Percentiles rank a stretch among this genome's conserved stretches.
Evolutionary conservation across 192 early-diverging fungal species (phyloP).

Genomic region (Backusella macrospora): DNA sequence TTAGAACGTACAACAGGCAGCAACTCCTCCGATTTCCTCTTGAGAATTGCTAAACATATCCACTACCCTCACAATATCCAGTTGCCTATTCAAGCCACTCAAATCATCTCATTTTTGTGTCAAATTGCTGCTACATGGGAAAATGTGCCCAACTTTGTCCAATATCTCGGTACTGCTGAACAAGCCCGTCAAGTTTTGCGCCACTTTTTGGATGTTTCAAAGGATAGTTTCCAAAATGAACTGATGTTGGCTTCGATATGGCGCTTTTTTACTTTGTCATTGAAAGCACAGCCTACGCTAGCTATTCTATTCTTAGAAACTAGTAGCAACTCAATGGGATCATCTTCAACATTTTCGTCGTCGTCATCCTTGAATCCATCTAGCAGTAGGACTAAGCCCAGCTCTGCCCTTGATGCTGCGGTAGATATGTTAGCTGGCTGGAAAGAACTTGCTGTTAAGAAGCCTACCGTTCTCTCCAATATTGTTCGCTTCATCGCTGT

Average conservation of each 20-base stretch:
- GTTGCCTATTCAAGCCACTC: conserved; percentile 42
- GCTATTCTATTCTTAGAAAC: conserved; percentile 40
- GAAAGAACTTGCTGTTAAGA: conserved; percentile 30
- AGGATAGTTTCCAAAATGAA: conserved; percentile 26
- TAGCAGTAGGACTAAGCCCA: not conserved
- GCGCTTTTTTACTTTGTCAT: conserved; percentile 48
- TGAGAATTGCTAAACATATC: conserved; percentile 40
- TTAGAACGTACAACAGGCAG: conserved; percentile 46
- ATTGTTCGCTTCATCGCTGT: conserved; percentile 48
- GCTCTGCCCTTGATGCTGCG: conserved; percentile 46
- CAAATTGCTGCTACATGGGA: conserved; percentile 38
- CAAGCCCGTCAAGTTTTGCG: conserved; percentile 44
- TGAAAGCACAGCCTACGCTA: conserved; percentile 50
- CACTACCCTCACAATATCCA: conserved; percentile 39
- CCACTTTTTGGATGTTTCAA: conserved; percentile 26
- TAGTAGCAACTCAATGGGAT: not conserved
- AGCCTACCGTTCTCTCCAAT: conserved; percentile 47
- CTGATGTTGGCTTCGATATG: conserved; percentile 41
- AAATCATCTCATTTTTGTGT: conserved; percentile 52
- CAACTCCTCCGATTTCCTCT: conserved; percentile 42
- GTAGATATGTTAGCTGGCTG: conserved; percentile 42
- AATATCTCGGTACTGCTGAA: conserved; percentile 47
- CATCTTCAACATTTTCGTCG: not conserved
- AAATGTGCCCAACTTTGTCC: conserved; percentile 47
- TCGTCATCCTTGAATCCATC: not conserved